Evolutionary conservation across 371 early-diverging fungal species (phyloP), one percentile per base, ranked within the genome.

Genomic region (Mortierella sp.): DNA sequence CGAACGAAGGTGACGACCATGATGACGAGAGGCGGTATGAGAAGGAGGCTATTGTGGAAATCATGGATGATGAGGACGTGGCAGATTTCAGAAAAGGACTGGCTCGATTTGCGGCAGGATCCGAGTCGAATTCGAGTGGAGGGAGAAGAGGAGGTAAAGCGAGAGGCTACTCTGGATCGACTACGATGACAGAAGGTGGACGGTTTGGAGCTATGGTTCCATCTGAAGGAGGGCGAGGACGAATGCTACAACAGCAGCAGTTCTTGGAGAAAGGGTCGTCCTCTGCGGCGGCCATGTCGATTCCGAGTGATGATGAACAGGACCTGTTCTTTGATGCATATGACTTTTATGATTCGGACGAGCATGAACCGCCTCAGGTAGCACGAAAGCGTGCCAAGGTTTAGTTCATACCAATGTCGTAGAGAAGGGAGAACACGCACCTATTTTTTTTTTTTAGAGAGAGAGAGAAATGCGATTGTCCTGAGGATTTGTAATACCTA

Each of bases 331-430:
- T 61, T 46, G 79, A 79, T 16, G 80, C 79, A 3, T 69, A 62
- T 19, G 79, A 77, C 45, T 61, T 62, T 51, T 68, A 64, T 51
- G 73, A 77, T 30, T 77, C 80, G 37, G 73, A 73, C 23, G 80
- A 68, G 14, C 66, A 72, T 21, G 80, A 72, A 48, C 73, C 80
- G 1, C 80, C 80, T 0, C 73, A 79, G 30, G 64, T 52, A 25
- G 70, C 30, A 7, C 70, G 70, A 7, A 67, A 75, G 47, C 66
- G 75, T 28, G 15, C 59, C 16, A 53, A 53, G 23, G 53, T 23
- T 23, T 53, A 37, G 9, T 37, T 9, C 5, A 5, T 3, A 37
- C 37, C n/a, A n/a, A n/a, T n/a, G n/a, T n/a, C n/a, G n/a, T n/a
- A n/a, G n/a, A n/a, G n/a, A n/a, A n/a, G n/a, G n/a, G n/a, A n/a